Evolutionary conservation across 306 rosid species (phyloP).

Genomic region (Quercus gilva): DNA sequence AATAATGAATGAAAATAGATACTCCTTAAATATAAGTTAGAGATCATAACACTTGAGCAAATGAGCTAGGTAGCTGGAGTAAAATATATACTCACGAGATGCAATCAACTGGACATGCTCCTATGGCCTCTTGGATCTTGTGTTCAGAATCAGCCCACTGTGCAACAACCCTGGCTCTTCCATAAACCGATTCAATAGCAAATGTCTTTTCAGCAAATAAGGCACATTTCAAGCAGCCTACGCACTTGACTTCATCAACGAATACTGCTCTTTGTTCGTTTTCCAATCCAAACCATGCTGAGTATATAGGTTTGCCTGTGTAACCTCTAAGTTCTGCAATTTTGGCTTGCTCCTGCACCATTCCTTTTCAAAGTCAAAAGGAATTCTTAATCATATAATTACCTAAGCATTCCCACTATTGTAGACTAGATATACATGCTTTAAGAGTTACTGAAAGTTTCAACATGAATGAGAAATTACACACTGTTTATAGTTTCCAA

Average conservation of each 20-base stretch:
- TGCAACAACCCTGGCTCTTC: slow-evolving; percentile 90
- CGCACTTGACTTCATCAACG: slow-evolving; percentile 85
- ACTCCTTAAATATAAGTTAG: too few species aligned
- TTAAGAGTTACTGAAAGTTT: too few species aligned
- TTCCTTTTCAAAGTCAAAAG: neutral
- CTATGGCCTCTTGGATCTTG: slow-evolving; percentile 70
- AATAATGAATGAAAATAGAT: too few species aligned
- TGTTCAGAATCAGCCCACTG: slow-evolving; percentile 91
- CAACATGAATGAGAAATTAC: neutral
- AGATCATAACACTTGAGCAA: too few species aligned
- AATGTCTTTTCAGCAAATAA: slow-evolving; percentile 78
- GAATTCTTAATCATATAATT: neutral
- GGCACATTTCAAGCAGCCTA: slow-evolving; percentile 96
- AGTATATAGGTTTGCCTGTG: slow-evolving; percentile 83
- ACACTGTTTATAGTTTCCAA: neutral
- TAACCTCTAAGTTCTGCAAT: slow-evolving; percentile 71
- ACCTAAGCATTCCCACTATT: neutral
- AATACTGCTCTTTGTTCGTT: slow-evolving; percentile 77
- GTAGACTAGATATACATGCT: neutral
- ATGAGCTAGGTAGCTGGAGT: too few species aligned
- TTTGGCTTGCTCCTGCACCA: slow-evolving; percentile 77
- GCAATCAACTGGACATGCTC: slow-evolving; percentile 91
- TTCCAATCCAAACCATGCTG: slow-evolving; percentile 75
- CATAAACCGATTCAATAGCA: slow-evolving; percentile 88
- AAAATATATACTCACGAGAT: slow-evolving; percentile 63